A percentile compares a stretch with the other conserved stretches of the same genome.
Conservation (phyloP, 1,139 yeast genomes). For the Ashbya aceris region DNA sequence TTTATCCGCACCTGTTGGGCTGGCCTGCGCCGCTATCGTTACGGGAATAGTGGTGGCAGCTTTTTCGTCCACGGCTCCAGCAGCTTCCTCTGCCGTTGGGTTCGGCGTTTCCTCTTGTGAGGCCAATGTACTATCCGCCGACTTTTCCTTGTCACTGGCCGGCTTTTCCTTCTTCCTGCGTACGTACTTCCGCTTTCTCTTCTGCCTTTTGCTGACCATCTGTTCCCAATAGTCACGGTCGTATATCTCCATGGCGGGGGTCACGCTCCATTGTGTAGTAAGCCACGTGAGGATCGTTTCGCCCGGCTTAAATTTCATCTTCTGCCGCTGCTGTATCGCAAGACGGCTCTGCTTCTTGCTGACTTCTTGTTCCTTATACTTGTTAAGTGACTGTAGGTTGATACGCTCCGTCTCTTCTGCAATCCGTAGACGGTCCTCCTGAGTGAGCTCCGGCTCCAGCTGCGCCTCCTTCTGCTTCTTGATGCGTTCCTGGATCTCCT, state of each 20-base stretch:
- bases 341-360: conserved; percentile 71
- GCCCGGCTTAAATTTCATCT: conserved; percentile 37
- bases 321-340: conserved; percentile 57
- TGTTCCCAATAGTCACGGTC: conserved; percentile 33
- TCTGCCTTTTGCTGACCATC: conserved; percentile 34
- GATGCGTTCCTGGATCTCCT: conserved; percentile 32
- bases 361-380: conserved; percentile 76
- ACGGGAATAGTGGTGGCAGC: background rate
- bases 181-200: conserved; percentile 31
- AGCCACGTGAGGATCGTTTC: conserved; percentile 20
- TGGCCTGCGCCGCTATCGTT: background rate
- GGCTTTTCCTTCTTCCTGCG: conserved; percentile 29
- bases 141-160: conserved; percentile 15
- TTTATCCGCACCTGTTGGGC: background rate
- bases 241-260: conserved; percentile 49
- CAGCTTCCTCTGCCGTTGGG: conserved; percentile 9
- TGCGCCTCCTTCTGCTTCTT: conserved; percentile 29
- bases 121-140: conserved; percentile 1
- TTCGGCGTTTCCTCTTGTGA: background rate
- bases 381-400: conserved; percentile 62
- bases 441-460: conserved; percentile 54
- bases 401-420: conserved; percentile 79
- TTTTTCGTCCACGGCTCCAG: conserved; percentile 1
- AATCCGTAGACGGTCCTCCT: conserved; percentile 75
- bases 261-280: conserved; percentile 23